Conservation (phyloP, 2,329 filamentous ascomycete species). For the Ophiocordyceps sinensis region DNA sequence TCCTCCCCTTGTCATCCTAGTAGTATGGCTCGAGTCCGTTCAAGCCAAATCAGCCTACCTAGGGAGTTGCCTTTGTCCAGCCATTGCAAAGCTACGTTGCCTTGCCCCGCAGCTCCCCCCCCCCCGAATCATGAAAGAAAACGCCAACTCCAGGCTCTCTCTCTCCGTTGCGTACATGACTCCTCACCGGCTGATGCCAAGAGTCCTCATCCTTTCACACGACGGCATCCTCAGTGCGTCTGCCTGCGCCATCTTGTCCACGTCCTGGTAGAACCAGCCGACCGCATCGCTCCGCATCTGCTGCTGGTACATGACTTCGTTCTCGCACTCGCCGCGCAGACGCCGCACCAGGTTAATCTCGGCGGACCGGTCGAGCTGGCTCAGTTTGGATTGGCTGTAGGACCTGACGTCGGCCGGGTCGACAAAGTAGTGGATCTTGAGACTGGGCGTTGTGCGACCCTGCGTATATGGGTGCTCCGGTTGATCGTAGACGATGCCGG, state of each 20-base stretch:
- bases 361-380: conserved; percentile 60
- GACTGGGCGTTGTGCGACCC: conserved; percentile 53
- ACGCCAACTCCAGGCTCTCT: conserved; percentile 3
- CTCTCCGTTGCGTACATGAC: not conserved
- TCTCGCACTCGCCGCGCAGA: conserved; percentile 58
- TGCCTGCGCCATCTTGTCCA: conserved; percentile 63
- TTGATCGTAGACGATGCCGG: conserved; percentile 62
- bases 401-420: conserved; percentile 64
- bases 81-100: not conserved
- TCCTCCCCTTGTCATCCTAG: too few species aligned
- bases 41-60: too few species aligned
- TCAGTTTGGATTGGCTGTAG: conserved; percentile 54
- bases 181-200: conserved; percentile 13
- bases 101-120: not conserved
- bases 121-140: not conserved
- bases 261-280: conserved; percentile 77
- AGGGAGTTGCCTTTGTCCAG: too few species aligned
- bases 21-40: too few species aligned
- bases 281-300: conserved; percentile 62
- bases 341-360: conserved; percentile 58
- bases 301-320: conserved; percentile 51
- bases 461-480: conserved; percentile 58
- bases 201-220: conserved; percentile 34
- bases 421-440: conserved; percentile 73
- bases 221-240: conserved; percentile 34